phyloP scores from a whole-genome alignment of 768 basidiomycete species.

The Serpula lacrymans region DNA sequence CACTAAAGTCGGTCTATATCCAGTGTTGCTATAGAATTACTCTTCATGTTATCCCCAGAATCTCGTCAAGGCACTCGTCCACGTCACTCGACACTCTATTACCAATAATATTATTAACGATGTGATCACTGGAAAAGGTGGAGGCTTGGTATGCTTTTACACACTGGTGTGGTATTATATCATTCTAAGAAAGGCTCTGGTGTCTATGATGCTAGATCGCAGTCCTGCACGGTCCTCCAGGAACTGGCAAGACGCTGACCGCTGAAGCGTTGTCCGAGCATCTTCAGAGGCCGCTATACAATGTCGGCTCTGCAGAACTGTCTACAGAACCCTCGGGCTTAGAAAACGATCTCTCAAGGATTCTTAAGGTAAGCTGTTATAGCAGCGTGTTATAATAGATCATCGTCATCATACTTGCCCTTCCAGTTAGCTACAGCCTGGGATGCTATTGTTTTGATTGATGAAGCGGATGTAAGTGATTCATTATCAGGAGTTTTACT shows the following conservation, averaged over 20 bases:
- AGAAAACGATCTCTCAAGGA: conserved; percentile 34
- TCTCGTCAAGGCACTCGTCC: conserved; percentile 22
- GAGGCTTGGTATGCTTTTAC: conserved; percentile 56
- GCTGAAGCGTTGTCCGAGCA: conserved; percentile 59
- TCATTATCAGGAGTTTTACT: no score
- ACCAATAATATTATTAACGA: conserved; percentile 30
- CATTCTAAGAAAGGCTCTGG: not conserved
- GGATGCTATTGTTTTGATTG: conserved; percentile 58
- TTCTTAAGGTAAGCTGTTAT: conserved; percentile 20
- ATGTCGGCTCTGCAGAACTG: conserved; percentile 53
- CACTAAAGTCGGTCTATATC: conserved; percentile 40
- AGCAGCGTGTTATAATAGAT: no score
- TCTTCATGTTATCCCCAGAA: conserved; percentile 43
- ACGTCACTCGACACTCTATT: conserved; percentile 21
- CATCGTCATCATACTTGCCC: conserved; percentile 33
- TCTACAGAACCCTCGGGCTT: conserved; percentile 44
- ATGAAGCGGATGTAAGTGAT: conserved; percentile 34
- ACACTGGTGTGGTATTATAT: no score
- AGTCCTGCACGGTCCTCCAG: conserved; percentile 23
- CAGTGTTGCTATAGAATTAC: no score
- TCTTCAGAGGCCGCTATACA: conserved; percentile 48
- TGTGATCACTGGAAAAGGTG: conserved; percentile 63
- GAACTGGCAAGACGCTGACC: conserved; percentile 51
- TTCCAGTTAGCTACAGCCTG: conserved; percentile 56
- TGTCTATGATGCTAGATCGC: conserved; percentile 13